phyloP scores from a whole-genome alignment of 257 asterid genomes.

The Echium plantagineum region DNA sequence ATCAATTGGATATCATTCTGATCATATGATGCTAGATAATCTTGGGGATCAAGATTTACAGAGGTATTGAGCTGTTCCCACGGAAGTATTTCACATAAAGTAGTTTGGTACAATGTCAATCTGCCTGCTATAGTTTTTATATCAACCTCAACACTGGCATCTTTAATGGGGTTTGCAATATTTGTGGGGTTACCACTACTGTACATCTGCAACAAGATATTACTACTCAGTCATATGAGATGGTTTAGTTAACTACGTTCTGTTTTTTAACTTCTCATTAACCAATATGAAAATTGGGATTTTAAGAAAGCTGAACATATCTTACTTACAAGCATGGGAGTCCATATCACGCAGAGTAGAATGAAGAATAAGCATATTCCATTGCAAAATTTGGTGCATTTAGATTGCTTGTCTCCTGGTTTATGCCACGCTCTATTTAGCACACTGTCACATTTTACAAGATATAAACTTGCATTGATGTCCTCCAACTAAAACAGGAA shows the following conservation, averaged over 20 bases:
- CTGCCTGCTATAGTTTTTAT: slow-evolving; percentile 72
- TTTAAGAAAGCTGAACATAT: not conserved
- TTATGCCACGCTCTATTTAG: slow-evolving; percentile 80
- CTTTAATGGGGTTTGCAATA: slow-evolving; percentile 89
- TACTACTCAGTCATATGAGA: too few relatives aligned
- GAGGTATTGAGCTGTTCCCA: slow-evolving; percentile 41
- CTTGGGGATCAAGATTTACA: slow-evolving; percentile 58
- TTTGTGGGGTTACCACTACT: slow-evolving; percentile 98
- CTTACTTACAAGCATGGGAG: slow-evolving; percentile 92
- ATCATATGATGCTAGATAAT: slow-evolving; percentile 54
- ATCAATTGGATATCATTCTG: slow-evolving; percentile 74
- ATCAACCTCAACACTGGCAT: slow-evolving; percentile 80
- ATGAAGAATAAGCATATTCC: slow-evolving; percentile 86
- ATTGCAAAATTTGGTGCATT: slow-evolving; percentile 86
- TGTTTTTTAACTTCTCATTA: too few relatives aligned
- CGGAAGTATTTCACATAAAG: slow-evolving; percentile 70
- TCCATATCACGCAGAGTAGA: slow-evolving; percentile 90
- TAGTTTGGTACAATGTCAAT: slow-evolving; percentile 70
- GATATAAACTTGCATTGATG: slow-evolving; percentile 94
- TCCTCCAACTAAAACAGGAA: slow-evolving; percentile 57
- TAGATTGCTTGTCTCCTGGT: slow-evolving; percentile 91
- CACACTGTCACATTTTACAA: slow-evolving; percentile 88
- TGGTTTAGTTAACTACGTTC: too few relatives aligned
- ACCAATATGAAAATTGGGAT: not conserved
- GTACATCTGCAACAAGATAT: slow-evolving; percentile 61